phyloP scores from a whole-genome alignment of 1,284 basidiomycete species.

The Cutaneotrichosporon dermatis region DNA sequence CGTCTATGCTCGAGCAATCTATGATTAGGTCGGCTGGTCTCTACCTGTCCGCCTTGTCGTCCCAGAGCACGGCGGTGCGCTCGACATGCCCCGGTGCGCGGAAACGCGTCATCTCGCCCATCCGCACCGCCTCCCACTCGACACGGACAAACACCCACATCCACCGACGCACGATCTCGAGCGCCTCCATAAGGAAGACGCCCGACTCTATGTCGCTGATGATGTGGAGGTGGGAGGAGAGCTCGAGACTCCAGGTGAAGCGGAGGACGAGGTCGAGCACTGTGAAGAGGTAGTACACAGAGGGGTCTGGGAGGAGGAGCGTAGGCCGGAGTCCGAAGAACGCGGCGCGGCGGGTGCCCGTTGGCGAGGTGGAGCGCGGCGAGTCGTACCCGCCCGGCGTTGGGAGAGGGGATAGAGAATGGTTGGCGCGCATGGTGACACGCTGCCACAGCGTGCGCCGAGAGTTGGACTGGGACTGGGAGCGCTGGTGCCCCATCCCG shows the following conservation, averaged over 20 bases:
- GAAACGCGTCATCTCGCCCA: constrained; percentile 41
- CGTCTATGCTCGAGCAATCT: neutral
- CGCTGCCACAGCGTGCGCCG: neutral
- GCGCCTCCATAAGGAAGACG: constrained; percentile 84
- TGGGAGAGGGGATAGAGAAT: constrained; percentile 7
- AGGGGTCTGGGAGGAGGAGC: constrained; percentile 69
- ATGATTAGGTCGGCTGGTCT: neutral
- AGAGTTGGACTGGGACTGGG: neutral
- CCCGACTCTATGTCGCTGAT: constrained; percentile 74
- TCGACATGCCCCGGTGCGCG: constrained; percentile 9
- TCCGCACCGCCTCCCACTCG: constrained; percentile 86
- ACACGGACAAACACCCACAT: constrained; percentile 95
- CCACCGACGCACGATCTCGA: constrained; percentile 86
- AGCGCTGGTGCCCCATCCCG: neutral
- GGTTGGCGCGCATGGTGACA: constrained; percentile 1
- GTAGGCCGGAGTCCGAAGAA: constrained; percentile 68
- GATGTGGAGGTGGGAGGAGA: constrained; percentile 81
- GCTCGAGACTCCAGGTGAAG: constrained; percentile 90
- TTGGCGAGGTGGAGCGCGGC: constrained; percentile 5
- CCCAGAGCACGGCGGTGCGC: constrained; percentile 18
- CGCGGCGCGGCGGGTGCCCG: constrained; percentile 20
- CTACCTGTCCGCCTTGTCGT: constrained; percentile 9
- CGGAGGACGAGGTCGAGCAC: constrained; percentile 82
- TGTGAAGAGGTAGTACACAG: constrained; percentile 78
- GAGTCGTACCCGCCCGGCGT: constrained; percentile 6